A percentile compares a stretch with the other conserved stretches of the same genome.
phyloP scores from a whole-genome alignment of 805 yeast species.

The Komagataella pseudopastoris region DNA sequence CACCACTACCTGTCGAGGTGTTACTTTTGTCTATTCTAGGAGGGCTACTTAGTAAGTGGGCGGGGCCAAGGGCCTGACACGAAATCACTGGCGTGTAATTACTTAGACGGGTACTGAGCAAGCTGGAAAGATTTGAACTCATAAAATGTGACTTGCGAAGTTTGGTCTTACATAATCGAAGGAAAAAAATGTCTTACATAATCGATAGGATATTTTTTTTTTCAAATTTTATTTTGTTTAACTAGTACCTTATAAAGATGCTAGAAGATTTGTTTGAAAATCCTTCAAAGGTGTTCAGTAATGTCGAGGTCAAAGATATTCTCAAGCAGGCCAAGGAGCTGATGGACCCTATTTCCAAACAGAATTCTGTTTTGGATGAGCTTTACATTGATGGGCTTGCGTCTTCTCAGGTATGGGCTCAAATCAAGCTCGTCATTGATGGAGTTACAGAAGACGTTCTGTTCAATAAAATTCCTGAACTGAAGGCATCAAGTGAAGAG shows the following conservation, averaged over 20 bases:
- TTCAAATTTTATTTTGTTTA: not conserved
- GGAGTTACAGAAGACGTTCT: constrained; percentile 56
- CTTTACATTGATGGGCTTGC: constrained; percentile 77
- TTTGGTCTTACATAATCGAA: not conserved
- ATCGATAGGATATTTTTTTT: not conserved
- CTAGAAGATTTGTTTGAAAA: not conserved
- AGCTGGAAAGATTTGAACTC: not conserved
- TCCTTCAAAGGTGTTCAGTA: not conserved
- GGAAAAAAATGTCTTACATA: not conserved
- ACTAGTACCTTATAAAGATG: not conserved
- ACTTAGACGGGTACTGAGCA: not conserved
- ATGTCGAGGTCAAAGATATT: constrained; percentile 4
- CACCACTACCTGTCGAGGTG: too few relatives aligned
- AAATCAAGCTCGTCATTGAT: constrained; percentile 74
- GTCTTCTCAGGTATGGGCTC: constrained; percentile 89
- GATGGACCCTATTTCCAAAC: constrained; percentile 38
- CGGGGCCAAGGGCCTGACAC: too few relatives aligned
- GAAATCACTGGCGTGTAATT: too few relatives aligned
- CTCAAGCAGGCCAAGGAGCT: constrained; percentile 27
- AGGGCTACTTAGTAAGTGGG: too few relatives aligned
- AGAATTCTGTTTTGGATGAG: constrained; percentile 59
- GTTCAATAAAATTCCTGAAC: constrained; percentile 37
- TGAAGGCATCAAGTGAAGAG: constrained; percentile 20
- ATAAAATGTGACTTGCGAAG: not conserved
- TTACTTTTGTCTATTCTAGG: too few relatives aligned